Evolutionary conservation across 2,329 filamentous ascomycete genomes (phyloP).

Genomic region (Myriosclerotinia curreyana): DNA sequence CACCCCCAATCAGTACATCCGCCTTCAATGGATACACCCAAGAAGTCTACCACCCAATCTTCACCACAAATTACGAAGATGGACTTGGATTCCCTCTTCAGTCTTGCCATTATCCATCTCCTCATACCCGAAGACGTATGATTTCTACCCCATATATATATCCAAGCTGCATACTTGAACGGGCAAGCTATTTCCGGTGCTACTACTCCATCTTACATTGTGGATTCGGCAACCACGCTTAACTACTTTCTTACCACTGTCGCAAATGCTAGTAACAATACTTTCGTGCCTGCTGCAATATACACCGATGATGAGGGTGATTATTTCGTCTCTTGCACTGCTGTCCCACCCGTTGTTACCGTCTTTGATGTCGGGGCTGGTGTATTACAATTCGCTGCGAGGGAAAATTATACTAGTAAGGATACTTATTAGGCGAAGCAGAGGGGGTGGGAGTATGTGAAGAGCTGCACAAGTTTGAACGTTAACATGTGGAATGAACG

Average conservation of each 20-base stretch:
- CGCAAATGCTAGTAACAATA: slow-evolving; percentile 41
- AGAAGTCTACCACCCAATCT: slow-evolving; percentile 47
- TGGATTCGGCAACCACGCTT: slow-evolving; percentile 46
- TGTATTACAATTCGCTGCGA: slow-evolving; percentile 47
- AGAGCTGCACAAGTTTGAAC: slow-evolving; percentile 37
- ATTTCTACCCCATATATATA: slow-evolving; percentile 32
- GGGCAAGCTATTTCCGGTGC: slow-evolving; percentile 17
- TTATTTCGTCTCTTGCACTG: slow-evolving; percentile 45
- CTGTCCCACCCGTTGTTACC: slow-evolving; percentile 45
- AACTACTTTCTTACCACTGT: slow-evolving; percentile 44
- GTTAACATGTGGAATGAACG: slow-evolving; percentile 36
- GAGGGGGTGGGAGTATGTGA: slow-evolving; percentile 25
- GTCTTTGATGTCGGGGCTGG: slow-evolving; percentile 50
- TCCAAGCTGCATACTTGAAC: slow-evolving; percentile 22
- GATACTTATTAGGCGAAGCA: slow-evolving; percentile 15
- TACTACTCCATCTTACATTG: slow-evolving; percentile 26
- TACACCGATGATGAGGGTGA: slow-evolving; percentile 37
- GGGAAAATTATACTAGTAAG: slow-evolving; percentile 31
- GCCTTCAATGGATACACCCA: slow-evolving; percentile 27
- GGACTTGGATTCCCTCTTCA: slow-evolving; percentile 46
- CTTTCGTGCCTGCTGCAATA: slow-evolving; percentile 45
- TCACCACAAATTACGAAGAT: slow-evolving; percentile 48
- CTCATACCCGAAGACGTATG: slow-evolving; percentile 21
- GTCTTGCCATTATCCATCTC: slow-evolving; percentile 43
- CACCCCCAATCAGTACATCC: slow-evolving; percentile 32